These are phyloP conservation scores for Salvia miltiorrhiza DNA, from an alignment of 257 asterid genomes.

Conservation along the genomic window DNA sequence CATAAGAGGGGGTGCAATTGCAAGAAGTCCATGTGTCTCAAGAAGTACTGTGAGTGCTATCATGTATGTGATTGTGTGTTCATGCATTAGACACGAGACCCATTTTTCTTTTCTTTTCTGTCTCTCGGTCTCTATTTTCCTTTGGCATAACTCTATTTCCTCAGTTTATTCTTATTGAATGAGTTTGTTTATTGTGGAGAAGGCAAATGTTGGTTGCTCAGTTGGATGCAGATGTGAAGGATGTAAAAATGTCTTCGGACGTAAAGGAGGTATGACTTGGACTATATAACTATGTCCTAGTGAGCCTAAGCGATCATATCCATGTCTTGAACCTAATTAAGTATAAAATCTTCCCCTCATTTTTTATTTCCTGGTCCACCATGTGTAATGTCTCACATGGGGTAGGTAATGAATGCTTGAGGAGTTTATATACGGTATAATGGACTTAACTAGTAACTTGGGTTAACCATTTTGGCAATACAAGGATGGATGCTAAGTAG, in stretches of 20 bases:
- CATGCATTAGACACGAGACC: not conserved
- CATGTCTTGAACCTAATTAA: not conserved
- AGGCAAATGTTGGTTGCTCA: constrained; percentile 85
- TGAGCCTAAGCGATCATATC: not conserved
- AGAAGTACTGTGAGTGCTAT: constrained; percentile 87
- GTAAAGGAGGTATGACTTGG: constrained; percentile 55
- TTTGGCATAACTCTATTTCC: not conserved
- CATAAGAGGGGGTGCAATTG: constrained; percentile 89
- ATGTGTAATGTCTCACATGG: not conserved
- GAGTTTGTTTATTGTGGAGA: constrained; percentile 19
- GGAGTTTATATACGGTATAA: not conserved
- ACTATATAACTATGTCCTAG: not conserved
- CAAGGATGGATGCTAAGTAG: not conserved
- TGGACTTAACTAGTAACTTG: not conserved
- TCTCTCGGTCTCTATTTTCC: not conserved
- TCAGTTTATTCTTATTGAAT: not conserved
- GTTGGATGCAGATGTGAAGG: constrained; percentile 89
- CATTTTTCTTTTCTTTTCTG: not conserved
- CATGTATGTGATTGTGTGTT: constrained; percentile 44
- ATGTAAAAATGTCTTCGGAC: constrained; percentile 66
- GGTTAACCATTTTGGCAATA: not conserved
- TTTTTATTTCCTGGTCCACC: not conserved
- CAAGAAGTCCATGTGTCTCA: constrained; percentile 81
- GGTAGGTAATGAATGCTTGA: not conserved
- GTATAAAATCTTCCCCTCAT: not conserved